Conservation (phyloP, 208 protist species). For the Trypanosoma congolense region DNA sequence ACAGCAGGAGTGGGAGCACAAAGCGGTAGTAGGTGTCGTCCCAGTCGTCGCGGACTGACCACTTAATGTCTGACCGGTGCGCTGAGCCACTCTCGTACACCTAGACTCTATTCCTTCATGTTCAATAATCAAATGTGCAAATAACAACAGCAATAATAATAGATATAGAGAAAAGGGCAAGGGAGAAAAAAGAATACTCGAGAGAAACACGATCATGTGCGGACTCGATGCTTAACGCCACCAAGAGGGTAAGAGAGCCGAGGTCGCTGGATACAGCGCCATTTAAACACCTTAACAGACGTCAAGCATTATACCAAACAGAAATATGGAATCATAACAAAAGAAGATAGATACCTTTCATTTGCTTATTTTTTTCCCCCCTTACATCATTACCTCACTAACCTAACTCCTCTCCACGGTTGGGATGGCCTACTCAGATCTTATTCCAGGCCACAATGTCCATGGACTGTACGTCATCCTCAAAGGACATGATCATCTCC, state of each 20-base stretch:
- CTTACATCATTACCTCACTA: neutral
- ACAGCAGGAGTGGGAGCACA: no score
- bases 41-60: neutral
- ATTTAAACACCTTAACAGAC: neutral
- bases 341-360: constrained; percentile 5
- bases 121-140: neutral
- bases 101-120: neutral
- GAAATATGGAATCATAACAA: no score
- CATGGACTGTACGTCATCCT: constrained; percentile 94
- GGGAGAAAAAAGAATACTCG: neutral
- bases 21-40: neutral
- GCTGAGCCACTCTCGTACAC: neutral
- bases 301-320: neutral
- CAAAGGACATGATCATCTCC: constrained; percentile 90
- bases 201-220: no score
- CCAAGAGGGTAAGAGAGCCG: no score
- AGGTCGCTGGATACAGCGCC: no score
- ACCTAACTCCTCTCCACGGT: neutral
- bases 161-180: neutral
- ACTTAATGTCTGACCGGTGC: neutral
- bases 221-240: no score
- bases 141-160: neutral
- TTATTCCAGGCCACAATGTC: constrained; percentile 96
- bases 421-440: constrained; percentile 63
- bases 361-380: neutral